Evolutionary conservation across 805 yeast species (phyloP).

Genomic region (Kazachstania psychrophila): DNA sequence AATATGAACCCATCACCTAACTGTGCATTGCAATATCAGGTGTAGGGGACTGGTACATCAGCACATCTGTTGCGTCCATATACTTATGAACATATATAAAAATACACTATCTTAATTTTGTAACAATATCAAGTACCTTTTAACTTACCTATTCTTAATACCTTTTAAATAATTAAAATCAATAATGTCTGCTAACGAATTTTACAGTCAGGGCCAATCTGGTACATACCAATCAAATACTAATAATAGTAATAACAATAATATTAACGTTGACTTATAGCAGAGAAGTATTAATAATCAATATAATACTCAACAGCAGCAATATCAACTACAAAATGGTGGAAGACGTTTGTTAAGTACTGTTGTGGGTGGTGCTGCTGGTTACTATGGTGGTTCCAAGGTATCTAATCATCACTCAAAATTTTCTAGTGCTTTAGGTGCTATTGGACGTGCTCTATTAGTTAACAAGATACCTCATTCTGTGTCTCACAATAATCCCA

Average conservation of each 20-base stretch:
- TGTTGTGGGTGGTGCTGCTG: constrained; percentile 41
- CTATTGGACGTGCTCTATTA: constrained; percentile 44
- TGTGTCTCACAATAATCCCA: constrained; percentile 1
- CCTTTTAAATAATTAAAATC: too few species aligned
- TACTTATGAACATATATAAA: too few species aligned
- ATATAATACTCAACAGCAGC: constrained; percentile 15
- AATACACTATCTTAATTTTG: too few species aligned
- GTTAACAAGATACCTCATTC: constrained; percentile 42
- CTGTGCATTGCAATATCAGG: too few species aligned
- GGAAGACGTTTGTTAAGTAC: constrained; percentile 10
- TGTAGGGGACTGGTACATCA: too few species aligned
- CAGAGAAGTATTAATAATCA: background rate
- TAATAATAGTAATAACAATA: constrained; percentile 6
- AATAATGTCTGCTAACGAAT: constrained; percentile 49
- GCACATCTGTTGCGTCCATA: too few species aligned
- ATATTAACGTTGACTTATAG: background rate
- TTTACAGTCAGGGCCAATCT: constrained; percentile 39
- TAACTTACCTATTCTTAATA: too few species aligned
- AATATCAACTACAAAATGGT: constrained; percentile 29
- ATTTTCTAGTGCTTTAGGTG: constrained; percentile 43
- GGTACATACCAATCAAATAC: constrained; percentile 25
- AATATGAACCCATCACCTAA: too few species aligned
- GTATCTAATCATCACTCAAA: constrained; percentile 21
- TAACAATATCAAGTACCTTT: background rate
- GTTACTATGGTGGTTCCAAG: constrained; percentile 44